phyloP scores from a whole-genome alignment of 495 filamentous ascomycete genomes.

The Cercophora newfieldiana region DNA sequence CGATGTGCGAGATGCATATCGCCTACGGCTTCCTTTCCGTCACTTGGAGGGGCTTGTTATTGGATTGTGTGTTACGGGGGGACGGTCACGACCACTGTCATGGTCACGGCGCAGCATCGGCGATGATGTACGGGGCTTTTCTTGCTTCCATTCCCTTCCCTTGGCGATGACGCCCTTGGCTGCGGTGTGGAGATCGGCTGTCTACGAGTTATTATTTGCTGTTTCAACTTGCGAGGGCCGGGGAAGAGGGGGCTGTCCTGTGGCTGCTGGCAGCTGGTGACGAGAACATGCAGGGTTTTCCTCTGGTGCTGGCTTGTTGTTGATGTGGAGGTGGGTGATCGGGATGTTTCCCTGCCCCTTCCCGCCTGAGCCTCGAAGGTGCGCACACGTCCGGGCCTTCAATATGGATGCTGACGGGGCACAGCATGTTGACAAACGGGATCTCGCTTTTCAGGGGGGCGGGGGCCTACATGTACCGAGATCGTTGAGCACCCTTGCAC shows the following conservation, averaged over 20 bases:
- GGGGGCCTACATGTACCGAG: not conserved
- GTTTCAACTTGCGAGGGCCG: not conserved
- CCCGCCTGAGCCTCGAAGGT: too few species aligned
- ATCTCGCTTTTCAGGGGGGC: not conserved
- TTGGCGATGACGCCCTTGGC: not conserved
- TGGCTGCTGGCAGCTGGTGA: not conserved
- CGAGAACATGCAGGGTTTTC: not conserved
- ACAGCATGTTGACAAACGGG: not conserved
- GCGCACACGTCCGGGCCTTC: too few species aligned
- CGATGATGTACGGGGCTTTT: not conserved
- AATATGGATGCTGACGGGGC: not conserved
- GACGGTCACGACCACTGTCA: too few species aligned
- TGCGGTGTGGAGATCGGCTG: not conserved
- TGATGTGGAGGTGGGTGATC: too few species aligned
- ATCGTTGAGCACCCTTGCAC: not conserved
- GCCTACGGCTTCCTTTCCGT: not conserved
- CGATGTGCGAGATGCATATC: too few species aligned
- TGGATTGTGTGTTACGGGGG: not conserved
- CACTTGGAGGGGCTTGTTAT: too few species aligned
- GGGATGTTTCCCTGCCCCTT: too few species aligned
- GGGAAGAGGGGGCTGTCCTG: not conserved
- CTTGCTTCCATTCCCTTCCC: not conserved
- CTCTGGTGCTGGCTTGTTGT: not conserved
- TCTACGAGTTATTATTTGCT: not conserved
- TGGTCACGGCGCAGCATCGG: not conserved